Evolutionary conservation across 169 alveolate species (phyloP), one percentile per base, ranked within the genome.

Genomic region (Besnoitia besnoiti): DNA sequence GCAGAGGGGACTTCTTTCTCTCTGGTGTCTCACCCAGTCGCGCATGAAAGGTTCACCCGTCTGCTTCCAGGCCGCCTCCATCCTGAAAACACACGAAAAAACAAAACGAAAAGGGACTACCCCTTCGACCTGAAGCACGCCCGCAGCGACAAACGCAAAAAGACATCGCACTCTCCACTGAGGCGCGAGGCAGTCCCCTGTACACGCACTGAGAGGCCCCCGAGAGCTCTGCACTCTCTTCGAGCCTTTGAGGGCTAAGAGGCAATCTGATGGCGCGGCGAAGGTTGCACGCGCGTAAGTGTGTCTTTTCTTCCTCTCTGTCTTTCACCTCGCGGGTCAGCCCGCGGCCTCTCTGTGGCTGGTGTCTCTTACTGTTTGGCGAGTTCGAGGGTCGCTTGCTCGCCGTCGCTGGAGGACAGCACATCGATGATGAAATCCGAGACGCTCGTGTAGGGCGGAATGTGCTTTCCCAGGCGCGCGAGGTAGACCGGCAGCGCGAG

Each of bases 11-110:
- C n/a, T n/a, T n/a, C n/a, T n/a, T n/a, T n/a, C n/a, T n/a, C n/a
- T n/a, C n/a, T n/a, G n/a, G n/a, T n/a, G 4, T 77, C 91, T 49
- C 61, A 93, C 95, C 95, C 95, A 93, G 10, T 93, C 95, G 3
- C 61, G 62, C 73, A 93, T 51, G 50, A 93, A 93, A 75, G 84
- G 92, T 37, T 40, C 75, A 61, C 95, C 94, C 40, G 89, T 89
- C 30, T 39, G 39, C 42, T 47, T 84, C 95, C 95, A 93, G 44
- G 44, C 73, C 39, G 37, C 76, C 42, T 85, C 92, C 40, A 93
- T 79, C 77, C 95, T 93, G 93, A 50, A 39, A 4, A 42, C 37
- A 14, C 30, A 84, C 10, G 55, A 39, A 4, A 73, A 39, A 16
- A 62, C 62, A 33, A 30, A 5, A 5, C 59, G 24, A 12, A 1